Conservation (phyloP, 306 rosid genomes). For the Arachis hypogaea region DNA sequence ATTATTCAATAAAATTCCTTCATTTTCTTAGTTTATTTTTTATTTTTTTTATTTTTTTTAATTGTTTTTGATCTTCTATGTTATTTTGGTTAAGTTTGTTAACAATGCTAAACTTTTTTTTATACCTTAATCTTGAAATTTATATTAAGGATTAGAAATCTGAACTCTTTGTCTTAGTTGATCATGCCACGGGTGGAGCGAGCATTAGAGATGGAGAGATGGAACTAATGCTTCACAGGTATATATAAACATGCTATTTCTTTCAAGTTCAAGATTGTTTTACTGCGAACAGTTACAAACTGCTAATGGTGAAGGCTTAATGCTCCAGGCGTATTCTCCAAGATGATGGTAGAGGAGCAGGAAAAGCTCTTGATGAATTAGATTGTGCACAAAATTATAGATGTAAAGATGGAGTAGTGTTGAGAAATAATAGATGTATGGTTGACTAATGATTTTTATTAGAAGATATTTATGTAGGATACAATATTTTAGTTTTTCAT, state of each 20-base stretch:
- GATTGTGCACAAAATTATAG: slow-evolving; percentile 47
- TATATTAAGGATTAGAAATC: slow-evolving; percentile 64
- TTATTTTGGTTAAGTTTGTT: slow-evolving; percentile 3
- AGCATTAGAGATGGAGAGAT: slow-evolving; percentile 83
- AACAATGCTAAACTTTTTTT: not conserved
- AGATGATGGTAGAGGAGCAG: slow-evolving; percentile 76
- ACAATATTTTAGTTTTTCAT: too few relatives aligned
- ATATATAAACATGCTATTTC: not conserved
- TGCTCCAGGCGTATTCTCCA: slow-evolving; percentile 59
- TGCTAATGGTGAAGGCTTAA: slow-evolving; percentile 24
- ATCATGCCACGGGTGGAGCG: slow-evolving; percentile 84
- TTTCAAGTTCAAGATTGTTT: slow-evolving; percentile 5
- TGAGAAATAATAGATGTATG: too few relatives aligned
- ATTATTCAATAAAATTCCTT: slow-evolving; percentile 71
- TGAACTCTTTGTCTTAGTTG: slow-evolving; percentile 63
- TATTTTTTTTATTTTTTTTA: too few relatives aligned
- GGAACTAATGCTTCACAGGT: slow-evolving; percentile 96
- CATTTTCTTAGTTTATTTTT: not conserved
- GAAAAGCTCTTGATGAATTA: slow-evolving; percentile 78
- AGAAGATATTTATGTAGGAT: too few relatives aligned
- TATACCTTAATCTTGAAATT: slow-evolving; percentile 86
- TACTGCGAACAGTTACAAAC: not conserved
- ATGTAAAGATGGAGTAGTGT: slow-evolving; percentile 41
- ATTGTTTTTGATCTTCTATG: not conserved
- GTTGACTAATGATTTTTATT: too few relatives aligned